Evolutionary conservation across 2,329 filamentous ascomycete genomes (phyloP), one percentile per base, ranked within the genome.

Genomic region (Emericellopsis atlantica): DNA sequence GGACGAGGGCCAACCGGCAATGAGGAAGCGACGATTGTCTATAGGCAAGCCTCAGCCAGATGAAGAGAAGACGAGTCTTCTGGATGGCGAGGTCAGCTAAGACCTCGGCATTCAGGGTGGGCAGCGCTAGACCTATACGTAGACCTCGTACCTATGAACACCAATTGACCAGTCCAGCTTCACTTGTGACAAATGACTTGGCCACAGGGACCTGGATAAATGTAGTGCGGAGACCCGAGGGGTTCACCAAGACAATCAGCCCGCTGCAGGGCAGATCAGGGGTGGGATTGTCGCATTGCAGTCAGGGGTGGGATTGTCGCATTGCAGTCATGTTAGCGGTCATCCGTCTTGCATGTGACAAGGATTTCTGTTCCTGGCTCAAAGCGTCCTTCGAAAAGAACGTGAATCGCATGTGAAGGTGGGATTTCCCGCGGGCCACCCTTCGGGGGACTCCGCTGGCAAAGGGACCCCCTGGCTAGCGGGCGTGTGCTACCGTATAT

Each of bases 401-500:
- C 7, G 9, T 15, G 32, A 15, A 14, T 35, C n/a, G 32, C 32
- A 35, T 35, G 32, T 35, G 32, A 35, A 21, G 10, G 32, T 35
- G n/a, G 32, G 32, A 35, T 3, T 4, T 35, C n/a, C 32, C 32
- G 32, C n/a, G 32, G n/a, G 26, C 26, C 36, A 37, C 16, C 4
- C 33, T 35, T 35, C 33, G 33, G 33, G 32, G 15, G 18, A 8
- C 32, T 18, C 32, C n/a, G n/a, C 32, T 7, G 14, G 16, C n/a
- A 6, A 7, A 35, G 6, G 32, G 12, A 12, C 6, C 16, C 33
- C 33, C n/a, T 35, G 15, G 18, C 15, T 21, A 35, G 18, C 8
- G 9, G 48, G 46, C 43, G 49, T 39, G 32, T 40, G 39, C 12
- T 36, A 29, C 48, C 43, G 11, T 23, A 39, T 22, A 32, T 4